Evolutionary conservation across 371 early-diverging fungal genomes (phyloP), one percentile per base, ranked within the genome.

Genomic region (Sporodiniella umbellata): DNA sequence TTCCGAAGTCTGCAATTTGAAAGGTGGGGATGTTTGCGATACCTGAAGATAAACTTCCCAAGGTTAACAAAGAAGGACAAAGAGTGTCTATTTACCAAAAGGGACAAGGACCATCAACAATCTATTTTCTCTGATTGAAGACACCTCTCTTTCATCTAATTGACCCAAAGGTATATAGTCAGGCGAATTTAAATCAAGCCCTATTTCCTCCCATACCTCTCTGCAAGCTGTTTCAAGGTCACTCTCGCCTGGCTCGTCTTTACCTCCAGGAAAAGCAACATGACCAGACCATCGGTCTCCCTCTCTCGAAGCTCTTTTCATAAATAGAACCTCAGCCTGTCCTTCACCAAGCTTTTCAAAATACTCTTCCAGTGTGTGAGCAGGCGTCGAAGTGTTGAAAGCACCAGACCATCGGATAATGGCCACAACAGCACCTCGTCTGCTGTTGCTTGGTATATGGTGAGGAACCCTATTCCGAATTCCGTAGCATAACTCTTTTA

Each of bases 241-340:
- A 17, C 79, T 78, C 52, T 89, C 87, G 11, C 60, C 64, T 8
- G 68, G 54, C 48, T 87, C 86, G 14, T 75, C 75, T 51, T 84
- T 85, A 15, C 89, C 89, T 3, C 89, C 89, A 1, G 86, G 86
- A 54, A 87, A 83, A 2, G 86, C 84, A 42, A 87, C 85, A 73
- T 89, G 89, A 6, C 87, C 87, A 31, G 83, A 82, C 87, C 89
- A 74, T 45, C 84, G 70, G 62, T 89, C 89, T 11, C 79, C 70
- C 24, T 56, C 69, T 23, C 82, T 70, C 33, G 79, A 75, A 0
- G 86, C 83, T 33, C 89, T 64, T 48, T 78, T 72, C 58, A 87
- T 84, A 53, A 78, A 85, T 14, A 89, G 65, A 7, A 89, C 58
- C 61, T 89, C 87, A 2, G 80, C 73, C 14, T 63, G 48, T 8